These are phyloP conservation scores for Cladobotryum mycophilum DNA, from an alignment of 2,329 filamentous ascomycete genomes.

Conservation along the genomic window DNA sequence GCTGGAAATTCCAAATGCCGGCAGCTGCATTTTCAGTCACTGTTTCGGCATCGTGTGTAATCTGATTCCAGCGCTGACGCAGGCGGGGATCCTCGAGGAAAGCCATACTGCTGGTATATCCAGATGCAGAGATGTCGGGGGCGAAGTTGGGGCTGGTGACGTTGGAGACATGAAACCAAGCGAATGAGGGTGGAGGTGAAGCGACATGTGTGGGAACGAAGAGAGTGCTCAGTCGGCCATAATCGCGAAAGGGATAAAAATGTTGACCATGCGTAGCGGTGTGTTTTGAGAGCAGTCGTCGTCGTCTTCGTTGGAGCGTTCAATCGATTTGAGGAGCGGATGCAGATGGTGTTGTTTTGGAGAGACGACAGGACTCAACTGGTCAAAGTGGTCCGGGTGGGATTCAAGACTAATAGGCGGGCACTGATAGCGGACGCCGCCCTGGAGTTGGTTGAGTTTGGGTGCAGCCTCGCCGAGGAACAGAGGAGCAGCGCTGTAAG, in stretches of 20 bases:
- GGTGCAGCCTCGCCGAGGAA: too few species aligned
- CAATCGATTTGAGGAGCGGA: too few species aligned
- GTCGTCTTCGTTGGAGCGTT: too few species aligned
- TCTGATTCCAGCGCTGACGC: slow-evolving; percentile 88
- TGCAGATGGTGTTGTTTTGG: too few species aligned
- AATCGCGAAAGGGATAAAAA: background rate
- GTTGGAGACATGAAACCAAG: slow-evolving; percentile 8
- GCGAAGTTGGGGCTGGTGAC: slow-evolving; percentile 3
- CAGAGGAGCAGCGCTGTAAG: too few species aligned
- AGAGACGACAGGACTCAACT: too few species aligned
- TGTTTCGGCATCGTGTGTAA: slow-evolving; percentile 82
- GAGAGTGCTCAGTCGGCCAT: slow-evolving; percentile 4
- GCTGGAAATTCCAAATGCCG: slow-evolving; percentile 81
- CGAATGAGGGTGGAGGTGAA: background rate
- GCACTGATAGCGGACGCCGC: too few species aligned
- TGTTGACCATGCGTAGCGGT: too few species aligned
- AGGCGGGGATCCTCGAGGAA: slow-evolving; percentile 78
- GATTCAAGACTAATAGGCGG: too few species aligned
- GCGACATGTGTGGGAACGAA: background rate
- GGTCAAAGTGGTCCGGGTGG: too few species aligned
- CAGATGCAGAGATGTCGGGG: background rate
- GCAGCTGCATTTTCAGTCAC: slow-evolving; percentile 90
- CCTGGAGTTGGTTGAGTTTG: too few species aligned
- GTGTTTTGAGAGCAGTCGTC: too few species aligned
- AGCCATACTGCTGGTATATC: slow-evolving; percentile 38